phyloP scores from a whole-genome alignment of 495 filamentous ascomycete genomes.

The Halenospora varia region DNA sequence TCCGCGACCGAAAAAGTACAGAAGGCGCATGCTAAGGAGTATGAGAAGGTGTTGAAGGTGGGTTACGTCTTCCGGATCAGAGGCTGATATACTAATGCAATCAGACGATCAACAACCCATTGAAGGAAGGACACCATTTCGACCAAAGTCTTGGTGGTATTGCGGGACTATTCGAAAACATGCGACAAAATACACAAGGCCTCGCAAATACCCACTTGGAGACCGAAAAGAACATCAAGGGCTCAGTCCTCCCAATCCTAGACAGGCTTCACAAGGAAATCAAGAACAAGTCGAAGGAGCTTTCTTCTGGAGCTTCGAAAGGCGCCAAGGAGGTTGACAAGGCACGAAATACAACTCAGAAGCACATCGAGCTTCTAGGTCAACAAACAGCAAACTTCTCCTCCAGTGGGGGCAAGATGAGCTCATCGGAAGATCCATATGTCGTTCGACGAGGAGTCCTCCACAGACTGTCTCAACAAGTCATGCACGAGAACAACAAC shows the following conservation, averaged over 20 bases:
- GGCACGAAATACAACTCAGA: conserved; percentile 80
- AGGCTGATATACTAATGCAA: too few species aligned
- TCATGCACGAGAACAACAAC: conserved; percentile 92
- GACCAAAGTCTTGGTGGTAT: conserved; percentile 81
- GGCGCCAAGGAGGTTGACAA: conserved; percentile 86
- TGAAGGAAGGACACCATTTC: conserved; percentile 88
- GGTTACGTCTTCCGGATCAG: too few species aligned
- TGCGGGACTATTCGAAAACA: conserved; percentile 85
- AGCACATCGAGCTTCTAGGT: conserved; percentile 90
- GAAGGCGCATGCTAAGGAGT: conserved; percentile 84
- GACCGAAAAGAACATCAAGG: conserved; percentile 82
- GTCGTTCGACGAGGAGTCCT: conserved; percentile 75
- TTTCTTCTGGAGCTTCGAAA: conserved; percentile 79
- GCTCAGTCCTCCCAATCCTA: conserved; percentile 77
- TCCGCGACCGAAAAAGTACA: conserved; percentile 76
- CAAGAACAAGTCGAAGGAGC: conserved; percentile 89
- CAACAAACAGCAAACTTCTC: conserved; percentile 76
- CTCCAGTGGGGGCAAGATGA: conserved; percentile 60
- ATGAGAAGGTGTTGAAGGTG: conserved; percentile 91
- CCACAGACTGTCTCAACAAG: conserved; percentile 83
- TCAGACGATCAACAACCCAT: conserved; percentile 82
- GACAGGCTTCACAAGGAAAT: conserved; percentile 92
- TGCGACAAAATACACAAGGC: conserved; percentile 87
- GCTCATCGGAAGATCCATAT: conserved; percentile 78
- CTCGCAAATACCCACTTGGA: conserved; percentile 83